A percentile compares a stretch with the other conserved stretches of the same genome.
These are phyloP conservation scores for Clitopilus hobsonii DNA, from an alignment of 768 basidiomycete species.

Conservation along the genomic window DNA sequence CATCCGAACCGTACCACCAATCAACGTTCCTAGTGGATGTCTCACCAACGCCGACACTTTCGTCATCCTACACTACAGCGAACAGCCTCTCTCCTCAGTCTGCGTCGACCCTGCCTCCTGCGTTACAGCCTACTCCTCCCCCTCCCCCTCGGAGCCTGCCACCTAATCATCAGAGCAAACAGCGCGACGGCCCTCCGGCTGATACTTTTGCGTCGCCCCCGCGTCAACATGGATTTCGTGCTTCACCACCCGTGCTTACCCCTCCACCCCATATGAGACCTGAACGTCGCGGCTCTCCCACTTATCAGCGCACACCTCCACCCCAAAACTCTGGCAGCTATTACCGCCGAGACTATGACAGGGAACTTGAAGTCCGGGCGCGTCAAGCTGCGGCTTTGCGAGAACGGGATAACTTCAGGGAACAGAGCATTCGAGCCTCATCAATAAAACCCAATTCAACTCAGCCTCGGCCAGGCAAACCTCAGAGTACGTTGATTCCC, in stretches of 20 bases:
- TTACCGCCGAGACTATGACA: constrained; percentile 31
- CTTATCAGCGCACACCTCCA: constrained; percentile 5
- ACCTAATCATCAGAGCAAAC: neutral
- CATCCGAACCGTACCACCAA: neutral
- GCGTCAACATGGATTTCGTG: neutral
- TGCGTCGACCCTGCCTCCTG: neutral
- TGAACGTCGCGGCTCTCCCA: neutral
- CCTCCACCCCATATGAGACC: neutral
- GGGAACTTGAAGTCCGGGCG: neutral
- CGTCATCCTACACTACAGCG: neutral
- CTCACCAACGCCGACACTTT: neutral
- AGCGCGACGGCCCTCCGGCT: neutral
- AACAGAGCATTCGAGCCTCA: neutral
- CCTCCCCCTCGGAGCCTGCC: neutral
- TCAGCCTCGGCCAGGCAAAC: neutral
- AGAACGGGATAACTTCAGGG: neutral
- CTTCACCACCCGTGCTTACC: neutral
- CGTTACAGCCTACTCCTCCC: neutral
- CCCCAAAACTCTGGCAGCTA: constrained; percentile 10
- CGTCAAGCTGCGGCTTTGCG: neutral
- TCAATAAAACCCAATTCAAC: neutral
- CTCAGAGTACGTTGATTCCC: neutral
- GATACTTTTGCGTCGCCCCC: neutral
- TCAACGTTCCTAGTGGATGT: neutral
- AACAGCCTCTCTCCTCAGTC: neutral